These are phyloP conservation scores for Zalaria sp. DNA, from an alignment of 2,329 filamentous ascomycete species.

Conservation along the genomic window DNA sequence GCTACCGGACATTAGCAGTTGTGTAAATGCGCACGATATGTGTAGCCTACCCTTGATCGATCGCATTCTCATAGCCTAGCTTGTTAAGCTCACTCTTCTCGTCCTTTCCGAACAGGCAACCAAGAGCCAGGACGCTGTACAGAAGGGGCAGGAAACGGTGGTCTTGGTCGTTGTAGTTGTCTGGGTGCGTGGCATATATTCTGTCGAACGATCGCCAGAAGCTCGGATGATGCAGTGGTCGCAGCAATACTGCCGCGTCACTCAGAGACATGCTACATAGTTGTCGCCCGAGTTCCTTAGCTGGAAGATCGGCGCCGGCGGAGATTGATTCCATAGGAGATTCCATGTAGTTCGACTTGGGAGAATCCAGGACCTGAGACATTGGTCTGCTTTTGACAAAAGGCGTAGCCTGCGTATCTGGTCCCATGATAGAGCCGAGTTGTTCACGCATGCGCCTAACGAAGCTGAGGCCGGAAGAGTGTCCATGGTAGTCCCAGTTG, in stretches of 20 bases:
- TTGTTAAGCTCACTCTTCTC: conserved; percentile 20
- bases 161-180: conserved; percentile 30
- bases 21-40: neutral
- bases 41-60: conserved; percentile 29
- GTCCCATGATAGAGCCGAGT: conserved; percentile 62
- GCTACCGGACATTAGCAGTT: conserved; percentile 11
- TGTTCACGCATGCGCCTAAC: conserved; percentile 76
- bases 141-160: conserved; percentile 33
- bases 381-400: conserved; percentile 41
- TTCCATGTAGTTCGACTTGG: conserved; percentile 41
- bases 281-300: conserved; percentile 40
- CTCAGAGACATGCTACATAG: conserved; percentile 47
- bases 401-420: conserved; percentile 42
- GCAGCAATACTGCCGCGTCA: conserved; percentile 48
- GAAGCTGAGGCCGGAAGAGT: conserved; percentile 84
- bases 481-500: conserved; percentile 89
- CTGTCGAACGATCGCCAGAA: conserved; percentile 67
- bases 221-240: conserved; percentile 66
- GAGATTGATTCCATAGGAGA: conserved; percentile 47
- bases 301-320: conserved; percentile 54
- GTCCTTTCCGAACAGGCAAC: conserved; percentile 30
- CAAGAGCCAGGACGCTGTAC: conserved; percentile 33
- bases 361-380: conserved; percentile 53
- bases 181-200: conserved; percentile 54
- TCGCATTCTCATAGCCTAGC: conserved; percentile 29